These are phyloP conservation scores for Neurospora africana DNA, from an alignment of 495 filamentous ascomycete species.

Conservation along the genomic window DNA sequence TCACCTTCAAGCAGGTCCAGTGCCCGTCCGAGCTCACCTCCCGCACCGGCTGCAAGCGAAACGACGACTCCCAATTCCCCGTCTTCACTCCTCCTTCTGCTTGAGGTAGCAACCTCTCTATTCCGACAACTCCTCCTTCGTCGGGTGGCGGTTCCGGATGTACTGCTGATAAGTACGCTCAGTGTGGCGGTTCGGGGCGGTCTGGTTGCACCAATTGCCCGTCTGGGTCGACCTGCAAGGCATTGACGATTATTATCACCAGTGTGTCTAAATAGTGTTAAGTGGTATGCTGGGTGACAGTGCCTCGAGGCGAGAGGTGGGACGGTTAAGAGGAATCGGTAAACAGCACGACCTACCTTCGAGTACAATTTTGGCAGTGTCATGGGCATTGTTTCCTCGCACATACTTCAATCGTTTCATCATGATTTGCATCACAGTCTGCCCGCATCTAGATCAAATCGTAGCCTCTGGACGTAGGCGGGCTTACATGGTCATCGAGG, in stretches of 20 bases:
- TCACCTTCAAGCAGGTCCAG: conserved; percentile 42
- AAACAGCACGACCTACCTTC: background rate
- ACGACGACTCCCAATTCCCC: conserved; percentile 24
- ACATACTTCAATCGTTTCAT: background rate
- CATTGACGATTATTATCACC: conserved; percentile 18
- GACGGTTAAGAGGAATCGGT: background rate
- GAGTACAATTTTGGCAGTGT: background rate
- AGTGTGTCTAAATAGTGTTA: conserved; percentile 12
- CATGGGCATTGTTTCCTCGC: background rate
- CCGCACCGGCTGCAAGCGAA: conserved; percentile 37
- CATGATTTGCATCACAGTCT: background rate
- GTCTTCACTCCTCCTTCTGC: conserved; percentile 11
- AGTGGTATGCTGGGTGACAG: background rate
- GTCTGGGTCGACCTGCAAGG: conserved; percentile 15
- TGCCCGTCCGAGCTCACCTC: conserved; percentile 44
- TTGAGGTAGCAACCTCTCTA: background rate
- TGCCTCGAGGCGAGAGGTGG: background rate
- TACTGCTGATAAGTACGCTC: conserved; percentile 21
- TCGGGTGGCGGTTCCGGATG: conserved; percentile 4
- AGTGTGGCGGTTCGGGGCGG: conserved; percentile 30
- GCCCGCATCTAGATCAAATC: background rate
- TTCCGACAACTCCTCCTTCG: background rate
- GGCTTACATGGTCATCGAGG: background rate
- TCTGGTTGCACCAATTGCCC: conserved; percentile 22
- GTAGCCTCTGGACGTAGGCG: background rate